Evolutionary conservation across 2,329 filamentous ascomycete species (phyloP), one percentile per base, ranked within the genome.

Genomic region (Cytospora paraplurivora): DNA sequence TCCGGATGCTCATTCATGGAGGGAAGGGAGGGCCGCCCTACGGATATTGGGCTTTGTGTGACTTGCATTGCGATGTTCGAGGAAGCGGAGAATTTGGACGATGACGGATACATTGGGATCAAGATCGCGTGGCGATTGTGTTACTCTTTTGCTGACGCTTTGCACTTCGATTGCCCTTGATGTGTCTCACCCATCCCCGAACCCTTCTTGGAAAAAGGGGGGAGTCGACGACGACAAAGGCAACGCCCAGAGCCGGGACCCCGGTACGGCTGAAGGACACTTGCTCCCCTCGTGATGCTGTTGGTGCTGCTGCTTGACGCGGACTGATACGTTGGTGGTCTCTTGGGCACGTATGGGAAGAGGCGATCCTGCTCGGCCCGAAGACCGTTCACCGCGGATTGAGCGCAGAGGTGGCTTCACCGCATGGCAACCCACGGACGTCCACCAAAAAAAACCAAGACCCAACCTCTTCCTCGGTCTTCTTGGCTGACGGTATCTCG

Each of bases 401-500:
- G 41, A 44, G 17, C 12, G 37, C 12, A 6, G 37, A 15, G 17
- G 10, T 15, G n/a, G 41, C 17, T 44, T n/a, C 17, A 44, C 41
- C 41, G 8, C 27, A 27, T 27, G 27, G 27, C 4, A 27, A 27
- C 27, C 27, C 27, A 27, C 27, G 27, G 27, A 27, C 27, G 27
- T 27, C 27, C 27, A 27, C 27, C 27, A 27, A 27, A 27, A 27
- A 27, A 27, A 27, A 27, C 27, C 27, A 27, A 27, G 27, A 27
- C 27, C 27, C 27, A 27, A 27, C 27, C 27, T 27, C 27, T 27
- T 27, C 27, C 27, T 27, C 27, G 27, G 27, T 27, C 27, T 27
- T 27, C 27, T 27, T 27, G 27, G 27, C 27, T 27, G 27, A 38
- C 55, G 51, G 32, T 56, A 59, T 58, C 61, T 63, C 50, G 55